These are phyloP conservation scores for Plasmodium billcollinsi DNA, from an alignment of 169 alveolate species.

Conservation along the genomic window DNA sequence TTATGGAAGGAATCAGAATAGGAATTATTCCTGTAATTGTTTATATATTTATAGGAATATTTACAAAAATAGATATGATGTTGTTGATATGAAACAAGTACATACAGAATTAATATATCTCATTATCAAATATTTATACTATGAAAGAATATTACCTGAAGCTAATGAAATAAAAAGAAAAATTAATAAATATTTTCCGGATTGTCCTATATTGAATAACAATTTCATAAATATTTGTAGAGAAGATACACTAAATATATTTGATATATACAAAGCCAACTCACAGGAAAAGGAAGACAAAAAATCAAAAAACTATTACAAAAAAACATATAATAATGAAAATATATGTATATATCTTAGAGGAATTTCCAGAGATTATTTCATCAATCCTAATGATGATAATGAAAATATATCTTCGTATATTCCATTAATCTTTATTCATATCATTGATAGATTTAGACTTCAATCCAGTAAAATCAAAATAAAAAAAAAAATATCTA, in stretches of 20 bases:
- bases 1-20: constrained; percentile 16
- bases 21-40: constrained; percentile 37
- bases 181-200: constrained; percentile 66
- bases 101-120: constrained; percentile 55
- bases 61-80: constrained; percentile 5
- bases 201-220: constrained; percentile 35
- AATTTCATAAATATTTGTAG: constrained; percentile 62
- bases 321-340: constrained; percentile 53
- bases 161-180: constrained; percentile 71
- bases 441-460: constrained; percentile 58
- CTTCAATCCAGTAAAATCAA: constrained; percentile 49
- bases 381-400: constrained; percentile 65
- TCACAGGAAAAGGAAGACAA: constrained; percentile 42
- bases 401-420: constrained; percentile 32
- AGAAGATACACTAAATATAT: constrained; percentile 22
- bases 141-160: constrained; percentile 68
- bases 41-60: constrained; percentile 20
- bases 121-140: constrained; percentile 55
- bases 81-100: constrained; percentile 36
- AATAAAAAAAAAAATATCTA: neutral
- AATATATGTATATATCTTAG: constrained; percentile 43
- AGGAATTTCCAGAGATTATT: constrained; percentile 50
- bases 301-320: constrained; percentile 32
- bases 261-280: constrained; percentile 17
- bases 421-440: constrained; percentile 61